phyloP scores from a whole-genome alignment of 495 filamentous ascomycete species.

The Penicillium cinerascens region DNA sequence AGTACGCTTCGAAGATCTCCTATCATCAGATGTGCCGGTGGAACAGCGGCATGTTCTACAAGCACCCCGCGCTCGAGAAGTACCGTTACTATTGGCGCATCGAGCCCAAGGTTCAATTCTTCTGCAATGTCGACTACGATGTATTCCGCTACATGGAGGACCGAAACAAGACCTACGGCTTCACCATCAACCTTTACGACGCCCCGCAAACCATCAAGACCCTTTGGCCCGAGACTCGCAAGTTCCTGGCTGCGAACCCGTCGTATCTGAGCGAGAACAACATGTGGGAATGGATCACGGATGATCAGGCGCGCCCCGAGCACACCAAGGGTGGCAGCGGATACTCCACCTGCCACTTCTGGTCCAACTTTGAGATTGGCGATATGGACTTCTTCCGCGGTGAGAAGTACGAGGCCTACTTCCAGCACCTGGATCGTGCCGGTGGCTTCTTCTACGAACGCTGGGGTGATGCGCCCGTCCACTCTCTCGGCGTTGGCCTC shows the following conservation, averaged over 20 bases:
- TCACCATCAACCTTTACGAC: slow-evolving; percentile 97
- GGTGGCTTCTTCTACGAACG: slow-evolving; percentile 99
- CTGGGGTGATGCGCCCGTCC: slow-evolving; percentile 98
- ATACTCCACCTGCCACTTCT: slow-evolving; percentile 99
- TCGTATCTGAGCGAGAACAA: slow-evolving; percentile 79
- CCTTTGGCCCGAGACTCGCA: slow-evolving; percentile 92
- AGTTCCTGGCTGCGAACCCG: slow-evolving; percentile 82
- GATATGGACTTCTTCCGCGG: slow-evolving; percentile 95
- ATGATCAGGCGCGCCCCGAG: slow-evolving; percentile 70
- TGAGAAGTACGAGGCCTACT: slow-evolving; percentile 89
- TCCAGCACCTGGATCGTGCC: slow-evolving; percentile 88
- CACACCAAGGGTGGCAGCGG: slow-evolving; percentile 78
- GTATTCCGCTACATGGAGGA: slow-evolving; percentile 98
- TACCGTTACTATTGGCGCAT: slow-evolving; percentile 98
- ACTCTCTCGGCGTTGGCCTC: slow-evolving; percentile 89
- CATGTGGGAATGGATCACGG: slow-evolving; percentile 82
- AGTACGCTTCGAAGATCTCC: slow-evolving; percentile 81
- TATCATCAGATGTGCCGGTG: slow-evolving; percentile 99
- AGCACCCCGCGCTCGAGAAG: slow-evolving; percentile 80
- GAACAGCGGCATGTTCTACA: slow-evolving; percentile 98
- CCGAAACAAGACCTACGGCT: slow-evolving; percentile 97
- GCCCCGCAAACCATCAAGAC: slow-evolving; percentile 76
- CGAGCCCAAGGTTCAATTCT: slow-evolving; percentile 98
- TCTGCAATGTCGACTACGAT: slow-evolving; percentile 98
- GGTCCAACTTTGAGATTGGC: slow-evolving; percentile 98